phyloP scores from a whole-genome alignment of 805 yeast species.

The Kazachstania martiniae region DNA sequence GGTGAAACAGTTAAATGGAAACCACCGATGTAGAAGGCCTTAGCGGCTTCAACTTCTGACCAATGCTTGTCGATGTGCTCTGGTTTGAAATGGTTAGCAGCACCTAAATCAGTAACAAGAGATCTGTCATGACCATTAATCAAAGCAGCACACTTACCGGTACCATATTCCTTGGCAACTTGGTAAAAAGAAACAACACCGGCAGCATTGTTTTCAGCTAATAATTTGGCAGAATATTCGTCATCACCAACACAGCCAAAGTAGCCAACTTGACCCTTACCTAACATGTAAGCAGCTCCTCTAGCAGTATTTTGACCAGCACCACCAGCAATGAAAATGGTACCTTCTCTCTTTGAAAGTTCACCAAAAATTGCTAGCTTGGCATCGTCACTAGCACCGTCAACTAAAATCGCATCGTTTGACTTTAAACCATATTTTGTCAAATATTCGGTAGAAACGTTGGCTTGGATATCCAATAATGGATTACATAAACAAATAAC shows the following conservation, averaged over 20 bases:
- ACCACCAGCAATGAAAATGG: conserved; percentile 88
- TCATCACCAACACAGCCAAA: conserved; percentile 96
- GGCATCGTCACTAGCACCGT: conserved; percentile 49
- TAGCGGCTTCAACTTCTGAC: conserved; percentile 70
- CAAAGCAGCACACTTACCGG: conserved; percentile 98
- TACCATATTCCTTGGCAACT: conserved; percentile 63
- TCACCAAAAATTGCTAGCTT: conserved; percentile 84
- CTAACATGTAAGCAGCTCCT: conserved; percentile 91
- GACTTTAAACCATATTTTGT: conserved; percentile 76
- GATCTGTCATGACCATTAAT: conserved; percentile 85
- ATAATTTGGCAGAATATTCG: conserved; percentile 68
- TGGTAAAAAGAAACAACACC: conserved; percentile 84
- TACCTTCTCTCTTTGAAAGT: conserved; percentile 46
- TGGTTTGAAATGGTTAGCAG: conserved; percentile 94
- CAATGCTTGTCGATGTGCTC: conserved; percentile 83
- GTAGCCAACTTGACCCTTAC: conserved; percentile 73
- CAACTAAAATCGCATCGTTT: conserved; percentile 80
- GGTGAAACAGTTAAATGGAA: conserved; percentile 97
- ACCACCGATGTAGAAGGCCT: conserved; percentile 91
- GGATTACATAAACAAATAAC: conserved; percentile 90
- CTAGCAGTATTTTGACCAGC: conserved; percentile 99
- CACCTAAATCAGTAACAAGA: conserved; percentile 89
- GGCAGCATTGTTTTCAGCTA: conserved; percentile 73
- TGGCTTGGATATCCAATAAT: conserved; percentile 75
- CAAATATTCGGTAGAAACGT: conserved; percentile 56